Evolutionary conservation across 345 rosid genomes (phyloP).

Genomic region (Citrus inodora): DNA sequence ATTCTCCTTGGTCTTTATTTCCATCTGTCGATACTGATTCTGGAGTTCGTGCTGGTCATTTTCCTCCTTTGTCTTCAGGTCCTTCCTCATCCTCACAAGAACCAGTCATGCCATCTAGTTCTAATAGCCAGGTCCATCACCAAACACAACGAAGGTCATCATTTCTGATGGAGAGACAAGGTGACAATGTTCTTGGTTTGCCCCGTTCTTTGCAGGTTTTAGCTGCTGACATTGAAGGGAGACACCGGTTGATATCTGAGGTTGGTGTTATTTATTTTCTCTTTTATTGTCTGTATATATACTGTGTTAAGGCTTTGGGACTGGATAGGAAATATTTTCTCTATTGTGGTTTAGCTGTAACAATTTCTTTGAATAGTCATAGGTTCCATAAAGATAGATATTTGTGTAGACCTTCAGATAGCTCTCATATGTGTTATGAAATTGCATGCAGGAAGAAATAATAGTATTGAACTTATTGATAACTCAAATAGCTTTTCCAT

Average conservation of each 20-base stretch:
- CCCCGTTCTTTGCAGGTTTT: conserved; percentile 59
- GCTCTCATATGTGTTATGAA: background rate
- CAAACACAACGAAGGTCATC: conserved; percentile 48
- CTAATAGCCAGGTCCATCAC: conserved; percentile 47
- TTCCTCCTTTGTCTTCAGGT: conserved; percentile 48
- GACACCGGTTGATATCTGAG: conserved; percentile 73
- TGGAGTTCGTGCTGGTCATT: conserved; percentile 50
- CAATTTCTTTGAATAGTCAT: background rate
- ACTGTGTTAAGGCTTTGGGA: background rate
- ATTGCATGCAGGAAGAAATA: background rate
- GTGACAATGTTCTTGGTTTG: conserved; percentile 48
- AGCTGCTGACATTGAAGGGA: conserved; percentile 65
- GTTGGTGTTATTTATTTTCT: conserved; percentile 29
- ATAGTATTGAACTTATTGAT: background rate
- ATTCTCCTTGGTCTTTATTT: conserved; percentile 72
- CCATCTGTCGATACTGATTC: conserved; percentile 53
- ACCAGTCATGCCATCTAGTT: conserved; percentile 40
- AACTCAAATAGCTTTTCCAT: background rate
- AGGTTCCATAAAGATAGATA: background rate
- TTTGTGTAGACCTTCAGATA: background rate
- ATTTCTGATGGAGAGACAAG: conserved; percentile 49
- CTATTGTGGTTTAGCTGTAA: background rate
- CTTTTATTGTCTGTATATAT: background rate
- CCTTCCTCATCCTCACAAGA: conserved; percentile 56
- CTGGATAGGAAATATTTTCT: conserved; percentile 1